Base-by-base conservation (phyloP, 371 early-diverging fungal species). In the Sporodiniella umbellata region DNA sequence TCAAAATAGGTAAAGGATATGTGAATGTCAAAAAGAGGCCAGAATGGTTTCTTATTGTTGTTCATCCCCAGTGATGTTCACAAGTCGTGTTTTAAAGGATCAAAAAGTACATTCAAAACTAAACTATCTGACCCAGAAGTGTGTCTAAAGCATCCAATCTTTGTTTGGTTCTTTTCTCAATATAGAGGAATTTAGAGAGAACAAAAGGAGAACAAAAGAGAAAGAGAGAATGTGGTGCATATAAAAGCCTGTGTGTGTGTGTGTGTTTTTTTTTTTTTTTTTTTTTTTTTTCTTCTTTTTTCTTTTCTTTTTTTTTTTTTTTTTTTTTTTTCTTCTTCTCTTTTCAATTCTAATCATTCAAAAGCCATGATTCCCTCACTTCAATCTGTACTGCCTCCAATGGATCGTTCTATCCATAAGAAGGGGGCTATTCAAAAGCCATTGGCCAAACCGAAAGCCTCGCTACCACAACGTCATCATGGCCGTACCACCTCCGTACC, bases 121-220 rank as follows among this genome's bases (percentile, higher is more conserved):
- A 31, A 31, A 31, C 31, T 31, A 31, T 12, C 31, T 31, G 7
- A 31, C 31, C 12, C 12, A n/a, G n/a, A n/a, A n/a, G n/a, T n/a
- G n/a, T n/a, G n/a, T n/a, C n/a, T n/a, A n/a, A n/a, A n/a, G n/a
- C n/a, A n/a, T n/a, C n/a, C n/a, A n/a, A n/a, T n/a, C n/a, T n/a
- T n/a, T n/a, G n/a, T n/a, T 40, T 40, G 53, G 71, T 71, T 51
- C 45, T 57, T 60, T 62, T 71, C 68, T 48, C 64, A 71, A 66
- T 72, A 7, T 46, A 51, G 50, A 52, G 68, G 68, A 69, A 68
- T 66, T 72, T 72, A 61, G 53, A 49, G 51, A 48, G 52, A 22
- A 51, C 18, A 51, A 21, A 42, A 51, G 21, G 11, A 10, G 39
- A 14, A 42, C 4, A 40, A 24, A 6, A 24, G 19, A 17, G 6